Conservation (phyloP, 2,329 filamentous ascomycete species). For the Ilyonectria sp. region DNA sequence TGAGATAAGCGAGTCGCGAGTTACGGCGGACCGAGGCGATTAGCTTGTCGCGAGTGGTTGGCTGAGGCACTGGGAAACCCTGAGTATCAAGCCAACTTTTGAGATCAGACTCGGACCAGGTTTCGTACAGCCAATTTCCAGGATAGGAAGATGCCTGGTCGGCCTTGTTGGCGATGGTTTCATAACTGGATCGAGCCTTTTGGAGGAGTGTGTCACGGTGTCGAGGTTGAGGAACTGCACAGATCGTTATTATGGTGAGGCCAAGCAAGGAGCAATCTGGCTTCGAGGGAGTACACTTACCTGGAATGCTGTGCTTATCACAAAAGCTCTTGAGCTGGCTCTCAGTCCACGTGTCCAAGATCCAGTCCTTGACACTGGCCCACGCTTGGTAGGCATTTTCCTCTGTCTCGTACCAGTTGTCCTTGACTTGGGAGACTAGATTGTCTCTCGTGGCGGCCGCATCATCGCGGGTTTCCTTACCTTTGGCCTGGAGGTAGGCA, state of each 20-base stretch:
- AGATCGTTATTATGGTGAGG: constrained; percentile 3
- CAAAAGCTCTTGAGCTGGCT: constrained; percentile 95
- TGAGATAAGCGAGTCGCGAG: constrained; percentile 83
- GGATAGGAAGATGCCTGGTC: constrained; percentile 90
- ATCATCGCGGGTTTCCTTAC: constrained; percentile 77
- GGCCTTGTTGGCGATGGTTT: constrained; percentile 78
- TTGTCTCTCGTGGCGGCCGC: constrained; percentile 79
- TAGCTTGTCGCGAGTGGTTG: constrained; percentile 86
- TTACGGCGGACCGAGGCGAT: constrained; percentile 93
- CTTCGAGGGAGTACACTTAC: constrained; percentile 52
- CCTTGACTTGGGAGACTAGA: constrained; percentile 79
- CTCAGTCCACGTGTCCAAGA: constrained; percentile 95
- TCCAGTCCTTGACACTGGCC: constrained; percentile 85
- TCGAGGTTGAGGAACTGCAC: constrained; percentile 83
- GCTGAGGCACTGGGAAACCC: constrained; percentile 89
- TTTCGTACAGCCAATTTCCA: constrained; percentile 92
- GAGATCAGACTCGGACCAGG: constrained; percentile 93
- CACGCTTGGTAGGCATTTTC: constrained; percentile 83
- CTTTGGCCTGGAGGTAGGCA: constrained; percentile 79
- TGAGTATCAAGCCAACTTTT: constrained; percentile 94
- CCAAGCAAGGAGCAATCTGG: not conserved
- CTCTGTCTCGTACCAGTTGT: constrained; percentile 83
- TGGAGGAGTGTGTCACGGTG: constrained; percentile 86
- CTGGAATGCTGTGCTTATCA: constrained; percentile 87
- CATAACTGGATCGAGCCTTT: constrained; percentile 85